Conservation (phyloP, 2,329 filamentous ascomycete genomes). For the Sporothrix variecibatus region DNA sequence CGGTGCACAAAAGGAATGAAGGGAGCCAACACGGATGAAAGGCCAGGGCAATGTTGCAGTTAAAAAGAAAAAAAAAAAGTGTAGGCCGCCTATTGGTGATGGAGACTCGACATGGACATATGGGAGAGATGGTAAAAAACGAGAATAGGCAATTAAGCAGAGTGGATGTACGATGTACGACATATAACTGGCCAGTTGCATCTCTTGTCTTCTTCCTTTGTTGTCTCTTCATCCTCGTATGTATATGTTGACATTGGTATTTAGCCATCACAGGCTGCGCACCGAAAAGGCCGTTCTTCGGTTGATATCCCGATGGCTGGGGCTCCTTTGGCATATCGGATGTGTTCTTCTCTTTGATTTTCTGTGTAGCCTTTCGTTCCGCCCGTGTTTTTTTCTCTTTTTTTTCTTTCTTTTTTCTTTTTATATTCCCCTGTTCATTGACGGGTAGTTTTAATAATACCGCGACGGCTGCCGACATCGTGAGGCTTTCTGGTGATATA, state of each 20-base stretch:
- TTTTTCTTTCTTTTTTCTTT: not conserved
- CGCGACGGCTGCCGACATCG: not conserved
- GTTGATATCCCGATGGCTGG: not conserved
- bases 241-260: not conserved
- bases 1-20: not conserved
- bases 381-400: not conserved
- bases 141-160: slow-evolving; percentile 10
- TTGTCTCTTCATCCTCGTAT: not conserved
- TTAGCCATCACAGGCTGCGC: slow-evolving; percentile 6
- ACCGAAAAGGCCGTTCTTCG: not conserved
- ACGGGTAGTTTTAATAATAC: slow-evolving; percentile 1
- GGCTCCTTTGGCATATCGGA: not conserved
- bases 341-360: not conserved
- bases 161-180: not conserved
- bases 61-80: too few species aligned
- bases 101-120: not conserved
- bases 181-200: slow-evolving; percentile 20
- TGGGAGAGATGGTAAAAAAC: not conserved
- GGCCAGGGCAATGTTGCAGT: not conserved
- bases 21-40: not conserved
- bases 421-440: not conserved
- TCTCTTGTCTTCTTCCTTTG: not conserved
- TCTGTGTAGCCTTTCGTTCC: not conserved
- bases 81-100: not conserved
- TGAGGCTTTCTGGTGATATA: not conserved